Conservation (phyloP, 352 stramenopile genomes). For the Phytopythium litorale region DNA sequence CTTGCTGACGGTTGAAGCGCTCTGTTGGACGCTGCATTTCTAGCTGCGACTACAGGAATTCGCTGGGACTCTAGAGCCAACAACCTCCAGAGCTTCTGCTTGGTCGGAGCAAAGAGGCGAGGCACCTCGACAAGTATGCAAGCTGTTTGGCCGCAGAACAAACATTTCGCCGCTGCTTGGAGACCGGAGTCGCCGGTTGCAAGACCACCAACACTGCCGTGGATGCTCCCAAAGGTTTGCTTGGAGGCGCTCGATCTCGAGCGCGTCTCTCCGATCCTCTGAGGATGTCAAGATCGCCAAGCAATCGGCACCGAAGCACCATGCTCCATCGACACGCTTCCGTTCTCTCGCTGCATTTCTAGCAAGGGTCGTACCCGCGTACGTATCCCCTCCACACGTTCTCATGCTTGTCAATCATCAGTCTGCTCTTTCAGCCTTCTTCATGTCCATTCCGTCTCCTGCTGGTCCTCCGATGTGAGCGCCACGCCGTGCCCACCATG, state of each 20-base stretch:
- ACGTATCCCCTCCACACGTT: neutral
- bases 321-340: neutral
- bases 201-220: neutral
- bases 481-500: neutral
- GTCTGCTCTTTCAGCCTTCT: neutral
- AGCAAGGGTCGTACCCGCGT: neutral
- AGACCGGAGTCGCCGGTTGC: neutral
- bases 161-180: neutral
- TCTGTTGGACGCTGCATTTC: neutral
- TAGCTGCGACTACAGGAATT: neutral
- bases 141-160: neutral
- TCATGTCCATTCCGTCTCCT: neutral
- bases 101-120: neutral
- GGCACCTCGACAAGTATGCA: neutral
- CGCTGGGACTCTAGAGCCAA: neutral
- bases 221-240: neutral
- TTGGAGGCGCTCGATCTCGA: neutral
- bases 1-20: neutral
- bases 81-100: neutral
- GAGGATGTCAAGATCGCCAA: neutral
- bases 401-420: neutral
- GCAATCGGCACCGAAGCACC: neutral
- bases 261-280: neutral
- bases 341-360: neutral
- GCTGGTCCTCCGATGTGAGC: neutral